These are phyloP conservation scores for Colletotrichum destructivum DNA, from an alignment of 2,329 filamentous ascomycete genomes.

Conservation along the genomic window DNA sequence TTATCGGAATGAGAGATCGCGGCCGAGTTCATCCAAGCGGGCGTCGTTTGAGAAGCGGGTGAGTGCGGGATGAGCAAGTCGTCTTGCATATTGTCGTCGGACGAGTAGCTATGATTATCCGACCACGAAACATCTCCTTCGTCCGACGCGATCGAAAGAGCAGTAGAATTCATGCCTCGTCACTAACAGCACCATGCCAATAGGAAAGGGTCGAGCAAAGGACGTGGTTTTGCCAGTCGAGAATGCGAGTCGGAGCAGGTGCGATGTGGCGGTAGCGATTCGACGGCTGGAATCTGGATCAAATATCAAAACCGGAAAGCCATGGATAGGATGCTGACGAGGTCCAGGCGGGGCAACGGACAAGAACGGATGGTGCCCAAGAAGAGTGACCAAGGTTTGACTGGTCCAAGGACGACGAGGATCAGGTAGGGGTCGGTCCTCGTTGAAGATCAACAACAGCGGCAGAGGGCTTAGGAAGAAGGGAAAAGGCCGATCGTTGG, in stretches of 20 bases:
- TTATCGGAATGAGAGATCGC: conserved; percentile 55
- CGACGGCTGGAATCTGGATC: conserved; percentile 26
- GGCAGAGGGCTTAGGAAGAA: conserved; percentile 35
- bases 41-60: conserved; percentile 53
- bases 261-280: background rate
- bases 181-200: conserved; percentile 60
- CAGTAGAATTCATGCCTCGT: conserved; percentile 64
- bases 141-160: conserved; percentile 57
- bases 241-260: conserved; percentile 1
- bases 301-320: conserved; percentile 29
- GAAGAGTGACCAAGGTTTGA: conserved; percentile 14
- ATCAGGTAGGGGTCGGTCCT: background rate
- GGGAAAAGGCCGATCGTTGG: conserved; percentile 33
- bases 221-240: conserved; percentile 9
- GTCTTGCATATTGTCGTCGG: conserved; percentile 57
- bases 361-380: background rate
- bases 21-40: conserved; percentile 47
- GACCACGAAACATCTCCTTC: conserved; percentile 63
- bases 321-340: conserved; percentile 11
- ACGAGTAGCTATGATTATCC: conserved; percentile 61
- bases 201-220: conserved; percentile 34
- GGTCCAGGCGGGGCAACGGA: conserved; percentile 24
- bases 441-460: conserved; percentile 29
- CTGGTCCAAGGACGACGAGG: background rate
- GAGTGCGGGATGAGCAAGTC: conserved; percentile 50